Evolutionary conservation across 495 filamentous ascomycete species (phyloP), one percentile per base, ranked within the genome.

Genomic region (Penicillium coffeae): DNA sequence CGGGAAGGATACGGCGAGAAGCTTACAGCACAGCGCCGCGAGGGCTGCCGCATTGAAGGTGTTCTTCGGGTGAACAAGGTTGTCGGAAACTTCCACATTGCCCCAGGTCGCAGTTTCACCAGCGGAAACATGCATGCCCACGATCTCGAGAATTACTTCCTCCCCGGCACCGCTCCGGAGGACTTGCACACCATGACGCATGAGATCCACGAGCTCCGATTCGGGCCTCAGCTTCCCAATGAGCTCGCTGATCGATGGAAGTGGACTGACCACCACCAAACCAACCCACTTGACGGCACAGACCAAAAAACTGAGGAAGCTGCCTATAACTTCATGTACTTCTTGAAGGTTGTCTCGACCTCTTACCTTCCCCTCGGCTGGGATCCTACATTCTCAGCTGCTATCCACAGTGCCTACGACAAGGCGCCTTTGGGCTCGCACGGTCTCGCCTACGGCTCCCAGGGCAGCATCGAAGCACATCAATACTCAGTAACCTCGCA

Each of bases 321-420:
- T 42, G 85, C 84, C 33, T 96, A 77, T 76, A 99, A 96, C 68
- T 99, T 84, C 63, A 96, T 96, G 91, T 99, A 99, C 74, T 99
- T 97, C 64, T 77, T 99, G 66, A 99, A 99, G 71, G 91, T 99
- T 38, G 93, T 99, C 30, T 87, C 86, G 8, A 99, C 93, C 13
- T 89, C 88, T 1, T 99, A 96, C 58, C 78, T 97, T 6, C 92
- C 93, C 1, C 76, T 98, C 4, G 89, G 89, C 14, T 90, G 89
- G 89, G 78, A 84, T 38, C 70, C 72, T 37, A 62, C 70, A 20
- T 65, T 64, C 50, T 76, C 73, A 1, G 52, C 69, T 13, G 52
- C 69, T 21, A 48, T 74, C 30, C 68, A 79, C 52, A 71, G 68
- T n/a, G 65, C 75, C 19, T 69, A 79, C 47, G 74, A 84, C 42